Evolutionary conservation across 1,284 basidiomycete species (phyloP), one percentile per base, ranked within the genome.

Genomic region (Pulchroboletus neoregius): DNA sequence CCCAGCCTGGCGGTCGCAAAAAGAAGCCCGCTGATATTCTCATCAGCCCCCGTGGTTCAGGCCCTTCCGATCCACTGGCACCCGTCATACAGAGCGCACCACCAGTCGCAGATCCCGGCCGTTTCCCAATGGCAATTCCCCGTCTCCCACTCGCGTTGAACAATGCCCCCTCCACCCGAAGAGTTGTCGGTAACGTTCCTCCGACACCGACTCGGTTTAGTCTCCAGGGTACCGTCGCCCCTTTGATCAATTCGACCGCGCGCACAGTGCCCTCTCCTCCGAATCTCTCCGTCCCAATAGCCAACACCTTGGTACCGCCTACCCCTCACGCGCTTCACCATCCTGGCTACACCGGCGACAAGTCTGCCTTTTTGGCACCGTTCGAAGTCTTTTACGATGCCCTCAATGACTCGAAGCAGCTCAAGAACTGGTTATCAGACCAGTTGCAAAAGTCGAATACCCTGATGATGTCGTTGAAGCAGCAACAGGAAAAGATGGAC

Each of bases 331-430:
- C 74, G 5, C 70, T 85, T 12, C 80, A 82, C 22, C 76, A 75
- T 38, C 74, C 80, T 2, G 73, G 74, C 4, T 81, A 79, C 56
- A 61, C 74, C 13, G 75, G 73, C n/a, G 82, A 84, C 56, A 85
- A 83, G 59, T 71, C 77, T 0, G 80, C 84, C 15, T 90, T 91
- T 62, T 68, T 90, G 41, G 78, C 82, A 0, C 85, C 84, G 2
- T 91, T 91, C 53, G 85, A 85, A 58, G 62, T 74, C 48, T 89
- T 91, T 65, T 90, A 89, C 57, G 84, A 87, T 50, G 81, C 86
- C 2, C 73, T 91, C 30, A 78, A 81, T 49, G 85, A 88, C 60
- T 80, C 84, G 34, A 81, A 78, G 58, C 79, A 85, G 58, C 75
- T 88, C 47, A 87, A 87, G 67, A 60, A 62, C 33, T 88, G 84